Evolutionary conservation across 2,329 filamentous ascomycete species (phyloP).

Genomic region (Sporothrix protearum): DNA sequence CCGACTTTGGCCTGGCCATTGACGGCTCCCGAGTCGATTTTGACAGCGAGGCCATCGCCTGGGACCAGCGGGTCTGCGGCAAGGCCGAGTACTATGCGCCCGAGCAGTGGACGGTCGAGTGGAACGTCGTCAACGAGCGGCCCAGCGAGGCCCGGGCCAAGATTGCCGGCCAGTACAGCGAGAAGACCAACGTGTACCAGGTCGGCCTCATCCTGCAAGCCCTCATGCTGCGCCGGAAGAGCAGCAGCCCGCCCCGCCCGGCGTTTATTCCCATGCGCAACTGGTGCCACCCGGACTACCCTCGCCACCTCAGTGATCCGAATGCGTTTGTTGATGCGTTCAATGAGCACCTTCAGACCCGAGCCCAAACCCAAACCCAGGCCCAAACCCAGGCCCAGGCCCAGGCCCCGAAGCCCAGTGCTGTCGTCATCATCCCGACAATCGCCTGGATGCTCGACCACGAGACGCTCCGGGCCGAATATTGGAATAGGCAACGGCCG

Average conservation of each 20-base stretch:
- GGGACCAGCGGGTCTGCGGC: slow-evolving; percentile 15
- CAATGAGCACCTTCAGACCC: neutral
- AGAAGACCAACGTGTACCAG: slow-evolving; percentile 27
- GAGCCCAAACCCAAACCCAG: no score
- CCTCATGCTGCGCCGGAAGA: neutral
- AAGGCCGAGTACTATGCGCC: slow-evolving; percentile 21
- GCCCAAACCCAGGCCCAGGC: no score
- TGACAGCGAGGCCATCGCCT: neutral
- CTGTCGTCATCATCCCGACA: neutral
- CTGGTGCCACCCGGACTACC: neutral
- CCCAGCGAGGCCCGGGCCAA: neutral
- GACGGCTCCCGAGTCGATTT: neutral
- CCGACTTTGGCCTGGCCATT: slow-evolving; percentile 23
- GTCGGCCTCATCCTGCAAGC: slow-evolving; percentile 19
- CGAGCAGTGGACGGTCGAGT: slow-evolving; percentile 28
- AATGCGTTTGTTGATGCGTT: neutral
- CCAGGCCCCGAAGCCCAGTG: no score
- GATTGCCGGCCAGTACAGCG: slow-evolving; percentile 24
- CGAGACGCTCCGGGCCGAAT: neutral
- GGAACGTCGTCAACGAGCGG: slow-evolving; percentile 18
- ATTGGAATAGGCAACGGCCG: no score
- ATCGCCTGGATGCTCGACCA: slow-evolving; percentile 3
- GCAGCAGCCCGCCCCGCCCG: neutral
- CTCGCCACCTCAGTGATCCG: neutral
- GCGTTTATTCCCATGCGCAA: neutral